Evolutionary conservation across 2,329 filamentous ascomycete species (phyloP).

Genomic region (Scedosporium aurantiacum): DNA sequence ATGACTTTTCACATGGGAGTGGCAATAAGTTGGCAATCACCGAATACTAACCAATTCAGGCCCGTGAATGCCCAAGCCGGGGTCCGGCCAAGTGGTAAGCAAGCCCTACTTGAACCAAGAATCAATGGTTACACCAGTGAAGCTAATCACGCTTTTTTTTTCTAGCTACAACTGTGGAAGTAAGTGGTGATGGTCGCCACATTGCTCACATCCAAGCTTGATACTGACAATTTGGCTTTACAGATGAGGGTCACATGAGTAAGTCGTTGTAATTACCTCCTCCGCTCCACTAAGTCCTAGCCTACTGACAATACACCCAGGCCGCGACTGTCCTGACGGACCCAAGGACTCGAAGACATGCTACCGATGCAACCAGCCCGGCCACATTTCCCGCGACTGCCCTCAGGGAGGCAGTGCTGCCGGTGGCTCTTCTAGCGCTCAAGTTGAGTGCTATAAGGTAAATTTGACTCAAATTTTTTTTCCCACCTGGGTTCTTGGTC

Average conservation of each 20-base stretch:
- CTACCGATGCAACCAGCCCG: constrained; percentile 70
- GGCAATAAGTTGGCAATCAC: constrained; percentile 11
- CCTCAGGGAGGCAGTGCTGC: constrained; percentile 39
- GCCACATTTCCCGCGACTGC: constrained; percentile 89
- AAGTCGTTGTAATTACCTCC: constrained; percentile 26
- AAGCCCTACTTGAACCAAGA: constrained; percentile 22
- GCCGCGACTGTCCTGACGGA: constrained; percentile 83
- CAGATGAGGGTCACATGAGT: constrained; percentile 67
- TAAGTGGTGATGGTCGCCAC: constrained; percentile 30
- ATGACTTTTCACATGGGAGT: constrained; percentile 23
- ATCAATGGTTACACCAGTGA: background rate
- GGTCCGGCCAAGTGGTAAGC: constrained; percentile 71
- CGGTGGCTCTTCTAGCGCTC: constrained; percentile 33
- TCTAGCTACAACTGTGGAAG: constrained; percentile 72
- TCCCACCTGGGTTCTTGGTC: background rate
- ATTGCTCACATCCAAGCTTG: background rate
- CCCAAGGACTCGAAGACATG: constrained; percentile 76
- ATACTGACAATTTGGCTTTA: constrained; percentile 12
- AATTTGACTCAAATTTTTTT: constrained; percentile 6
- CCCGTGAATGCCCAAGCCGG: constrained; percentile 77
- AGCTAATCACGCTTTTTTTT: constrained; percentile 12
- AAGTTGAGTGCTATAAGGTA: constrained; percentile 83
- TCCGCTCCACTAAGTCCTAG: constrained; percentile 7
- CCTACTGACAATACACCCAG: constrained; percentile 24
- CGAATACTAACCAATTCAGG: constrained; percentile 33